Evolutionary conservation across 768 basidiomycete genomes (phyloP).

Genomic region (Terana coerulea): DNA sequence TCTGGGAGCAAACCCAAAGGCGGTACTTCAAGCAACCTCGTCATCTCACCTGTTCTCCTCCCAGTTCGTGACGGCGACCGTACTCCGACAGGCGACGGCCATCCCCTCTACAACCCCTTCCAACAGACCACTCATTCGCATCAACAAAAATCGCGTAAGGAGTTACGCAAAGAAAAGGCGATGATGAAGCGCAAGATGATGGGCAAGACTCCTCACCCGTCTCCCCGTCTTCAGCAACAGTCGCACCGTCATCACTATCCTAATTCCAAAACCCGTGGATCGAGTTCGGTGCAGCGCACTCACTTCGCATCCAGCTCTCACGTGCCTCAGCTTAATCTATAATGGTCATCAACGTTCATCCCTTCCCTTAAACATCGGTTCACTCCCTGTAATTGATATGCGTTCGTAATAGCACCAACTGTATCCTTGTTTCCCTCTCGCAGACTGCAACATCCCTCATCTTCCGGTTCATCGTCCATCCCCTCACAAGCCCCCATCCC

Average conservation of each 20-base stretch:
- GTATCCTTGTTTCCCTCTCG: too few relatives aligned
- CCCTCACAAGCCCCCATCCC: too few relatives aligned
- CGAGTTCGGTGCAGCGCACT: slow-evolving; percentile 50
- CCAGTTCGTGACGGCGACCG: slow-evolving; percentile 54
- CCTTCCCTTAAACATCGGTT: too few relatives aligned
- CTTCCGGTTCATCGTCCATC: too few relatives aligned
- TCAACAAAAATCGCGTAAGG: slow-evolving; percentile 44
- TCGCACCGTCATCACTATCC: slow-evolving; percentile 60
- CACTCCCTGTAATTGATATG: too few relatives aligned
- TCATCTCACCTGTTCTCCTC: slow-evolving; percentile 49
- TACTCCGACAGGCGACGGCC: slow-evolving; percentile 41
- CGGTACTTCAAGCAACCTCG: slow-evolving; percentile 21
- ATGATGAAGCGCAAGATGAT: slow-evolving; percentile 55
- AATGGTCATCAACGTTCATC: too few relatives aligned
- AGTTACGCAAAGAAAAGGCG: slow-evolving; percentile 65
- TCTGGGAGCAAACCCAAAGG: background rate
- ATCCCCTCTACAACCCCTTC: slow-evolving; percentile 18
- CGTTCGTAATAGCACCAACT: too few relatives aligned
- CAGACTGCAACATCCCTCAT: too few relatives aligned
- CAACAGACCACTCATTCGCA: slow-evolving; percentile 27
- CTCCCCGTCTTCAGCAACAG: slow-evolving; percentile 42
- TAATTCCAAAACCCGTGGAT: slow-evolving; percentile 57
- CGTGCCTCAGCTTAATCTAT: slow-evolving; percentile 23
- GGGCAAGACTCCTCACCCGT: slow-evolving; percentile 33
- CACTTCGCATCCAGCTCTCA: slow-evolving; percentile 22